Conservation (phyloP, 73 alveolate species). For the Diophrys appendiculata region DNA sequence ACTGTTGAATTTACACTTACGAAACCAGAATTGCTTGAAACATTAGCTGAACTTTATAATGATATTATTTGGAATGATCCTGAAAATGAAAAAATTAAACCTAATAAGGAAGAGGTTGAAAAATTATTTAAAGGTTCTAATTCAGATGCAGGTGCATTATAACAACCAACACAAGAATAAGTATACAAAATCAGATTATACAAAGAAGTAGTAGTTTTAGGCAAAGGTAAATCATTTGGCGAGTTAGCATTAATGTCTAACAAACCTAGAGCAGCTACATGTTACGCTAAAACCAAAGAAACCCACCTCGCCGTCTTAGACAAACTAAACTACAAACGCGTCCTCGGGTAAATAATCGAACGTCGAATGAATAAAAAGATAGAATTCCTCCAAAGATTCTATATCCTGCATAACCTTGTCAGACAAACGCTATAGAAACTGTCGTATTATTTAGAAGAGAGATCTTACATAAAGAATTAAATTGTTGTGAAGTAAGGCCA, state of each 20-base stretch:
- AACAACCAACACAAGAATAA: not conserved
- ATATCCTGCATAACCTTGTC: constrained; percentile 30
- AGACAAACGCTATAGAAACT: constrained; percentile 44
- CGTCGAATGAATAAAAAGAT: constrained; percentile 47
- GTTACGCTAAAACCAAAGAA: constrained; percentile 4
- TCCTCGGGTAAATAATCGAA: constrained; percentile 47
- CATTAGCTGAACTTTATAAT: not conserved
- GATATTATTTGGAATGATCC: constrained; percentile 4
- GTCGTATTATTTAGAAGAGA: constrained; percentile 48
- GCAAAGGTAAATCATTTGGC: constrained; percentile 50
- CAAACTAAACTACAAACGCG: constrained; percentile 43
- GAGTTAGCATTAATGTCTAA: constrained; percentile 61
- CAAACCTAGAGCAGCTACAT: constrained; percentile 63
- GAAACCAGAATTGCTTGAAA: not conserved
- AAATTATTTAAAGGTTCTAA: not conserved
- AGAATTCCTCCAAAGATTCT: constrained; percentile 41
- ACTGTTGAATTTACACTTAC: constrained; percentile 18
- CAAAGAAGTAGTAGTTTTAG: constrained; percentile 39
- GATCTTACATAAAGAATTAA: constrained; percentile 33
- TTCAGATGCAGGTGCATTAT: not conserved
- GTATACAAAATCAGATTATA: constrained; percentile 6
- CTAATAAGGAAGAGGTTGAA: constrained; percentile 1
- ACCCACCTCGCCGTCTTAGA: constrained; percentile 52
- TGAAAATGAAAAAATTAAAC: not conserved
- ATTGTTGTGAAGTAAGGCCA: constrained; percentile 53